Conservation (phyloP, 1,284 basidiomycete species). For the Rhodofomes roseus region DNA sequence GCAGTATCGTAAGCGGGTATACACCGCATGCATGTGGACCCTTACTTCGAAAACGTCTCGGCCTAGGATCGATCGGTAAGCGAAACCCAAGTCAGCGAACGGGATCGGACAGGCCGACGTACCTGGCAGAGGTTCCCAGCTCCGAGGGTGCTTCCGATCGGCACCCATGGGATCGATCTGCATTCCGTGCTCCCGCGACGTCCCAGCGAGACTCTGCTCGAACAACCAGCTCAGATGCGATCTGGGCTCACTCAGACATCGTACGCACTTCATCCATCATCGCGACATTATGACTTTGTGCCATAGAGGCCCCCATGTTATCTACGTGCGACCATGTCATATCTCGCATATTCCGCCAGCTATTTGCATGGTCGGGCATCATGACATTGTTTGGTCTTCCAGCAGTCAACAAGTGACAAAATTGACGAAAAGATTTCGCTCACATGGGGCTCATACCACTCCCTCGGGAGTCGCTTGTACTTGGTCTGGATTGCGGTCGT, state of each 20-base stretch:
- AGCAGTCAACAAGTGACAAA: neutral
- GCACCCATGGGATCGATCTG: constrained; percentile 22
- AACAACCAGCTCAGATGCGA: constrained; percentile 16
- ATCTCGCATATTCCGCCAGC: constrained; percentile 25
- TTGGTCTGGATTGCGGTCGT: constrained; percentile 5
- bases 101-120: constrained; percentile 7
- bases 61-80: constrained; percentile 4
- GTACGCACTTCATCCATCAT: constrained; percentile 5
- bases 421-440: neutral
- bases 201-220: constrained; percentile 17
- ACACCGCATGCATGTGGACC: constrained; percentile 17
- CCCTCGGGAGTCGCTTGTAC: constrained; percentile 5
- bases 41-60: constrained; percentile 23
- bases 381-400: constrained; percentile 13
- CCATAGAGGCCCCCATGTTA: constrained; percentile 16
- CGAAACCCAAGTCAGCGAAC: neutral
- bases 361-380: constrained; percentile 20
- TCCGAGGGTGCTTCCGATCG: constrained; percentile 29
- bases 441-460: constrained; percentile 7
- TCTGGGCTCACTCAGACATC: constrained; percentile 11
- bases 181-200: constrained; percentile 20
- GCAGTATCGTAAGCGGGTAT: constrained; percentile 15
- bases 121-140: constrained; percentile 28
- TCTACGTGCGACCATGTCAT: constrained; percentile 25
- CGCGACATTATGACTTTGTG: neutral